Evolutionary conservation across 306 rosid species (phyloP), one percentile per base, ranked within the genome.

Genomic region (Oxytropis ochrocephala): DNA sequence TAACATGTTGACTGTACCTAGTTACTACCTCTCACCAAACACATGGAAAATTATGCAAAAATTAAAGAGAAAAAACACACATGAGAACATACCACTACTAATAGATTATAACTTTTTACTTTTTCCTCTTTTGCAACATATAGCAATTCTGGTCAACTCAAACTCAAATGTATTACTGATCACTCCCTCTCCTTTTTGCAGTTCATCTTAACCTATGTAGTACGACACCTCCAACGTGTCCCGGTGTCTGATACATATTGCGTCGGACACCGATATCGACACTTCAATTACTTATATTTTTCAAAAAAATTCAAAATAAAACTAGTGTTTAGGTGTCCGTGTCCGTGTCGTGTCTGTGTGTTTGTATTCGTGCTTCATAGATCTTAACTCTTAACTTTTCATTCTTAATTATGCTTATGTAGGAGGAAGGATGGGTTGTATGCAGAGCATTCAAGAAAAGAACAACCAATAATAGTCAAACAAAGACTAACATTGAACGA

Each of bases 351-450:
- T n/a, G n/a, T n/a, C n/a, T n/a, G n/a, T n/a, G n/a, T n/a, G n/a
- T n/a, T n/a, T n/a, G n/a, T n/a, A n/a, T n/a, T n/a, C n/a, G n/a
- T n/a, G n/a, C n/a, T n/a, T n/a, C n/a, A n/a, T n/a, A n/a, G 5
- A 32, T 32, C 35, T 32, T 5, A 32, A 32, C 35, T 32, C 8
- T 21, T 12, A 33, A 58, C 29, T 24, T 24, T 24, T 24, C 29
- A 2, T 1, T 33, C 69, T 21, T 63, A 42, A 41, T 7, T 5
- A 64, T 6, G 1, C 67, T 67, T 84, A 67, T 80, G 35, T 81
- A 95, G 99, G 97, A 95, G 69, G 97, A 95, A 95, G 99, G 99
- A 62, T 95, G 99, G 99, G 99, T 95, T 6, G 97, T 95, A 0
- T 95, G 99, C 76, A 81, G 95, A 78, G 99, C 99, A 67, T 95